phyloP scores from a whole-genome alignment of 257 asterid genomes.

The Salvia hispanica region DNA sequence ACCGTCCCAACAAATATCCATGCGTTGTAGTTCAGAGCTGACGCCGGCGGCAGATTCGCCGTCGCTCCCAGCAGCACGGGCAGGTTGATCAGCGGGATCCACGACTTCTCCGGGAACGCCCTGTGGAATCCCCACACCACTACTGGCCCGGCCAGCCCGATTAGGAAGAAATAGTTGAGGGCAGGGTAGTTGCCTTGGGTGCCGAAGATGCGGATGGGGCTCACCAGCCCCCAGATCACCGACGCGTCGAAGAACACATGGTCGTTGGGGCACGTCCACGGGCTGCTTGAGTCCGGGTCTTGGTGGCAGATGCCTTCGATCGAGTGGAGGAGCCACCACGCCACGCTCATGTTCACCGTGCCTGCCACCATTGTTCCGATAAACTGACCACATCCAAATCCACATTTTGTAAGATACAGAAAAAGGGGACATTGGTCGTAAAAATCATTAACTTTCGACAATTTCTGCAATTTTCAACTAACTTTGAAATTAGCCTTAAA shows the following conservation, averaged over 20 bases:
- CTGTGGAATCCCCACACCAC: slow-evolving; percentile 52
- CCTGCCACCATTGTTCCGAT: slow-evolving; percentile 38
- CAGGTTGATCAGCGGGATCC: slow-evolving; percentile 74
- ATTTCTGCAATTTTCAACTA: no score
- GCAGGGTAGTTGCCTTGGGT: slow-evolving; percentile 56
- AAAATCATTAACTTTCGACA: no score
- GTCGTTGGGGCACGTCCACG: slow-evolving; percentile 76
- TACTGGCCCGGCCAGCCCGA: slow-evolving; percentile 59
- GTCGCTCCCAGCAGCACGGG: slow-evolving; percentile 82
- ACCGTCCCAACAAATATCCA: slow-evolving; percentile 67
- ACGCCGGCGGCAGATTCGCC: slow-evolving; percentile 61
- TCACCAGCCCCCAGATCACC: slow-evolving; percentile 73
- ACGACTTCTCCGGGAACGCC: slow-evolving; percentile 46
- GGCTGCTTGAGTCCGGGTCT: slow-evolving; percentile 44
- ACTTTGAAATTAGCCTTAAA: no score
- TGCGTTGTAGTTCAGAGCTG: slow-evolving; percentile 61
- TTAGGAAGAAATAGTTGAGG: slow-evolving; percentile 69
- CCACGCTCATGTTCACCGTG: slow-evolving; percentile 39
- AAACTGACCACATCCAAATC: slow-evolving; percentile 23
- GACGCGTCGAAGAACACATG: slow-evolving; percentile 72
- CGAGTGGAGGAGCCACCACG: slow-evolving; percentile 43
- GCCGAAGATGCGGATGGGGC: slow-evolving; percentile 67
- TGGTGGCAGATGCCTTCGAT: slow-evolving; percentile 37
- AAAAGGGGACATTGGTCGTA: no score
- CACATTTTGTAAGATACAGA: no score